Conservation (phyloP, 805 yeast genomes). For the Kurtzmaniella cleridarum region DNA sequence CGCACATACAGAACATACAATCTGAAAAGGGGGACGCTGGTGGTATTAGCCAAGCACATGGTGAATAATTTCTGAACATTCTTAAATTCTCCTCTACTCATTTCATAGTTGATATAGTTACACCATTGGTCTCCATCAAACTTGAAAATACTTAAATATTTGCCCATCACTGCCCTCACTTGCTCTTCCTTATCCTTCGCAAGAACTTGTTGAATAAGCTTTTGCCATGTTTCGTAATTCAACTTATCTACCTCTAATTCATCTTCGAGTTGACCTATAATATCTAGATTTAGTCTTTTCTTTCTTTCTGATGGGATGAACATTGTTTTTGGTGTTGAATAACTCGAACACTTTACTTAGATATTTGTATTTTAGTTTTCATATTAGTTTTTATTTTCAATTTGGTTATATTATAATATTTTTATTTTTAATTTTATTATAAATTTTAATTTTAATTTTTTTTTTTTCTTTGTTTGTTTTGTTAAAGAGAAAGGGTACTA, state of each 20-base stretch:
- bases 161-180: slow-evolving; percentile 53
- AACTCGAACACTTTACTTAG: not conserved
- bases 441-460: no score
- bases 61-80: slow-evolving; percentile 63
- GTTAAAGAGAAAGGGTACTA: no score
- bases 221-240: slow-evolving; percentile 53
- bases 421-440: no score
- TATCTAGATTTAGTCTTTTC: slow-evolving; percentile 36
- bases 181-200: slow-evolving; percentile 55
- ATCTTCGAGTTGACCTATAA: slow-evolving; percentile 56
- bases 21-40: slow-evolving; percentile 67
- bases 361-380: no score
- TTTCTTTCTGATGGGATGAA: slow-evolving; percentile 11
- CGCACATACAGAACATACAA: slow-evolving; percentile 76
- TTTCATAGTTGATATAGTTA: slow-evolving; percentile 59
- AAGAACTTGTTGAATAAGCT: slow-evolving; percentile 44
- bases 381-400: no score
- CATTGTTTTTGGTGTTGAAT: not conserved
- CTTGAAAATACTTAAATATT: slow-evolving; percentile 56
- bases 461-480: no score
- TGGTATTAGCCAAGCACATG: slow-evolving; percentile 55
- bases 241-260: slow-evolving; percentile 46
- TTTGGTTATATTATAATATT: no score
- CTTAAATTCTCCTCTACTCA: slow-evolving; percentile 59
- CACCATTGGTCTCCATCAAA: slow-evolving; percentile 64